Evolutionary conservation across 2,329 filamentous ascomycete species (phyloP).

Genomic region (Clathrospora elynae): DNA sequence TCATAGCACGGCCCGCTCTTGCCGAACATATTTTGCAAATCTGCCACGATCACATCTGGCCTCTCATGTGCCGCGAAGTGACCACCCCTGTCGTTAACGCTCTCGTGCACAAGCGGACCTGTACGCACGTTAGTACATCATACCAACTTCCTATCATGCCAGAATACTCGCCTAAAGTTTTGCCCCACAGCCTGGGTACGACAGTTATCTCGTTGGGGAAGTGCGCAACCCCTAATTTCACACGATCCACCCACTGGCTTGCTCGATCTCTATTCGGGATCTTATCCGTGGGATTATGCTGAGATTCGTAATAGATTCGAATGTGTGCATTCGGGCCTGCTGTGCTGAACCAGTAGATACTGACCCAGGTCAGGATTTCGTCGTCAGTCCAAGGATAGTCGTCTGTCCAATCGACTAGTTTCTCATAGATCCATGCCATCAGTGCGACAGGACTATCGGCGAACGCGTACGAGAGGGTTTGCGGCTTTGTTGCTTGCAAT

Average conservation of each 20-base stretch:
- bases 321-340: conserved; percentile 71
- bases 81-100: conserved; percentile 57
- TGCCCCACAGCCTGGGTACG: conserved; percentile 61
- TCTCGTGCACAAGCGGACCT: conserved; percentile 62
- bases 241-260: conserved; percentile 51
- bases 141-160: neutral
- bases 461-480: conserved; percentile 72
- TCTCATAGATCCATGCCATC: conserved; percentile 81
- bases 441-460: conserved; percentile 72
- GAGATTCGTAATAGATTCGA: conserved; percentile 74
- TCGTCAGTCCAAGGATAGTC: conserved; percentile 74
- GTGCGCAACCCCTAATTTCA: conserved; percentile 59
- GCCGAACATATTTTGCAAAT: conserved; percentile 65
- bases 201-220: conserved; percentile 65
- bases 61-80: conserved; percentile 67
- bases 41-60: conserved; percentile 58
- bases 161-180: conserved; percentile 57
- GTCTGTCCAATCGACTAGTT: conserved; percentile 78
- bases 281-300: conserved; percentile 47
- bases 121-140: conserved; percentile 1
- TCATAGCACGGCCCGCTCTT: conserved; percentile 47
- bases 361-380: conserved; percentile 76
- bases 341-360: conserved; percentile 72
- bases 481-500: conserved; percentile 70
- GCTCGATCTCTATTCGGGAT: conserved; percentile 44